Evolutionary conservation across 2,329 filamentous ascomycete species (phyloP).

Genomic region (Colletotrichum magnum): DNA sequence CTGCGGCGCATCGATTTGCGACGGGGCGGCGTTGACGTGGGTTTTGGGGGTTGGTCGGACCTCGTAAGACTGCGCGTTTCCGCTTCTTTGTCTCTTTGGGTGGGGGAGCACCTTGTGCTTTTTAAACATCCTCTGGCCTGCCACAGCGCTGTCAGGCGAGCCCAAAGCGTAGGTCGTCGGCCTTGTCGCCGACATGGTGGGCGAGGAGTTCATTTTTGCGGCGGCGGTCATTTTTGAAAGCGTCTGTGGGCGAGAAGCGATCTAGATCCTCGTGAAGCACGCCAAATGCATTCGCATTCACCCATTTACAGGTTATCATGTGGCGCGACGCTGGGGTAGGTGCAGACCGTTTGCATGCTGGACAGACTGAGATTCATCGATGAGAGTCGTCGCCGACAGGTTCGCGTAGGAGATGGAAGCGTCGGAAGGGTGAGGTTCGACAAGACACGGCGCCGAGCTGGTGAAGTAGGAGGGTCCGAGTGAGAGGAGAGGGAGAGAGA

Average conservation of each 20-base stretch:
- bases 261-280: slow-evolving; percentile 11
- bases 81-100: slow-evolving; percentile 43
- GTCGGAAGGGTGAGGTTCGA: background rate
- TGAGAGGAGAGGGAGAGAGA: background rate
- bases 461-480: slow-evolving; percentile 9
- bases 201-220: slow-evolving; percentile 44
- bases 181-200: slow-evolving; percentile 51
- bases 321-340: slow-evolving; percentile 26
- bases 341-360: slow-evolving; percentile 39
- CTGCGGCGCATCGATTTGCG: slow-evolving; percentile 47
- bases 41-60: slow-evolving; percentile 40
- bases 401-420: background rate
- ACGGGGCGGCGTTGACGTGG: slow-evolving; percentile 40
- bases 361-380: slow-evolving; percentile 28
- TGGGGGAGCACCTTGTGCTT: slow-evolving; percentile 61
- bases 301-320: slow-evolving; percentile 34
- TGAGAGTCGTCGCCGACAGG: slow-evolving; percentile 10
- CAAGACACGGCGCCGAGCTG: background rate
- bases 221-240: slow-evolving; percentile 44
- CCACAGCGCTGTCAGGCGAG: slow-evolving; percentile 46
- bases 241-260: slow-evolving; percentile 2
- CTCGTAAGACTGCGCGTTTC: slow-evolving; percentile 31
- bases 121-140: slow-evolving; percentile 58
- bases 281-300: slow-evolving; percentile 26
- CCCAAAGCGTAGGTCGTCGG: slow-evolving; percentile 47